Conservation (phyloP, 2,329 filamentous ascomycete genomes). For the Talaromyces sp. region DNA sequence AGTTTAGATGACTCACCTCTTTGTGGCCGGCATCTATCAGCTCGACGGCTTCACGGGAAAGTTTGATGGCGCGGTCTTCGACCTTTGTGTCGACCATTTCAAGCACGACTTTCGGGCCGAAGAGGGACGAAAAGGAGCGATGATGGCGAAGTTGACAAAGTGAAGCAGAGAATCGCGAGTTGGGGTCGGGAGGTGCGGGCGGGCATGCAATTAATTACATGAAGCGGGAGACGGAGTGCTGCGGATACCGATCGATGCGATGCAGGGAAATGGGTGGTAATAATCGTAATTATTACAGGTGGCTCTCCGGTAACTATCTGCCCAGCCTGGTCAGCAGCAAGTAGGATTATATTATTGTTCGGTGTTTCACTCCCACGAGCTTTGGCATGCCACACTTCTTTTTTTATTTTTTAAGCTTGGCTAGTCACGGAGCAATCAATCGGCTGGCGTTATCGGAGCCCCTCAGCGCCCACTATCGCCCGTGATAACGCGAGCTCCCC, state of each 20-base stretch:
- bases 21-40: conserved; percentile 41
- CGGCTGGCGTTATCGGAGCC: neutral
- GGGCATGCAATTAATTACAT: neutral
- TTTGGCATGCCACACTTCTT: neutral
- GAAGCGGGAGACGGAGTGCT: neutral
- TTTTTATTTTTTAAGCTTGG: neutral
- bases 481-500: neutral
- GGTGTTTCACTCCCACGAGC: neutral
- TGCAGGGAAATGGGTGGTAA: neutral
- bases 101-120: conserved; percentile 6
- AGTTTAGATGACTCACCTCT: conserved; percentile 28
- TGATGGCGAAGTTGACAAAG: neutral
- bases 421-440: neutral
- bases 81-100: conserved; percentile 40
- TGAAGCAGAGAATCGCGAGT: neutral
- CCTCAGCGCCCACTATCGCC: neutral
- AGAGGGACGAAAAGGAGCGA: neutral
- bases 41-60: conserved; percentile 44
- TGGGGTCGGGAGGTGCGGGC: neutral
- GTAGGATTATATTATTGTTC: neutral
- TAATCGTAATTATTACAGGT: neutral
- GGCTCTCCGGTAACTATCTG: neutral
- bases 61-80: conserved; percentile 41
- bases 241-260: neutral
- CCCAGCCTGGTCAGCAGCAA: neutral